These are phyloP conservation scores for Apiospora rasikravindrae DNA, from an alignment of 2,329 filamentous ascomycete species.

Conservation along the genomic window DNA sequence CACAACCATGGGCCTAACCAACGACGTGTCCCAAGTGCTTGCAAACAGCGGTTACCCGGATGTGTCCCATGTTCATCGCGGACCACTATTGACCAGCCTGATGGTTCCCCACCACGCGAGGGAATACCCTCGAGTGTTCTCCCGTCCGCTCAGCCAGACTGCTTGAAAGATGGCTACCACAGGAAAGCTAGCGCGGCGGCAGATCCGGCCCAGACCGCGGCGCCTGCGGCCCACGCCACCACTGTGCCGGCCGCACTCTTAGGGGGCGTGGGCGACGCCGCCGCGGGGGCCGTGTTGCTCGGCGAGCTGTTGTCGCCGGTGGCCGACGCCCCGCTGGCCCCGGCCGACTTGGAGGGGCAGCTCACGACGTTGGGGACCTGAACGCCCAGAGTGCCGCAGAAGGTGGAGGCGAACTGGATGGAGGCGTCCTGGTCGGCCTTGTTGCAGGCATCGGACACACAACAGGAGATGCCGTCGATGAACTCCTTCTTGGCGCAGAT, in stretches of 20 bases:
- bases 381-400: slow-evolving; percentile 42
- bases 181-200: slow-evolving; percentile 31
- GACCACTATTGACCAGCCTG: not conserved
- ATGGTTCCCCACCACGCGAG: not conserved
- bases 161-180: not conserved
- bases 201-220: slow-evolving; percentile 23
- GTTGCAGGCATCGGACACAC: slow-evolving; percentile 50
- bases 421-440: slow-evolving; percentile 43
- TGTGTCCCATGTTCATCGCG: not conserved
- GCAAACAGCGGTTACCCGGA: not conserved
- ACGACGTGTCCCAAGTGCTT: not conserved
- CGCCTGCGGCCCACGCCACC: not conserved
- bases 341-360: slow-evolving; percentile 24
- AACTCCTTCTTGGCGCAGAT: slow-evolving; percentile 54
- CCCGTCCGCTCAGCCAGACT: not conserved
- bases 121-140: not conserved
- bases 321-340: slow-evolving; percentile 20
- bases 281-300: slow-evolving; percentile 11
- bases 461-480: slow-evolving; percentile 54
- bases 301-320: slow-evolving; percentile 10
- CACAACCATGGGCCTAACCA: not conserved
- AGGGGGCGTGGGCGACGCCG: not conserved
- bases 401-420: slow-evolving; percentile 37
- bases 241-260: not conserved
- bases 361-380: slow-evolving; percentile 22